phyloP scores from a whole-genome alignment of 495 filamentous ascomycete genomes.

The Chaetomium cochliodes region DNA sequence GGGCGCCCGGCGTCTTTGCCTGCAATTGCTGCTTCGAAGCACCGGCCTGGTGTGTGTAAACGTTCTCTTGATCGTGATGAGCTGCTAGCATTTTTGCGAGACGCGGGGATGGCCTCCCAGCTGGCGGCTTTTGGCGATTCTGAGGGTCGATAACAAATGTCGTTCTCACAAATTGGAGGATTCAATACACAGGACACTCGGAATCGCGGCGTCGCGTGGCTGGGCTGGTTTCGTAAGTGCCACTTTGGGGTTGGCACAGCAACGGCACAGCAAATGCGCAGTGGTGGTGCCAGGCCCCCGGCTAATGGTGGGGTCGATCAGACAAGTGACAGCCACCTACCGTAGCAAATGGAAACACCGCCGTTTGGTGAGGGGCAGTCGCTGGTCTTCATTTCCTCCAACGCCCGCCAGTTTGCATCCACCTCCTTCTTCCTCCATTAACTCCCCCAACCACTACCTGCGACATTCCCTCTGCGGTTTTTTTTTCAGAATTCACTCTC shows the following conservation, averaged over 20 bases:
- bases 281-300: conserved; percentile 15
- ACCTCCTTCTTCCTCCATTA: conserved; percentile 23
- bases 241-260: conserved; percentile 27
- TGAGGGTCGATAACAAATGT: not conserved
- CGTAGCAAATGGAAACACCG: conserved; percentile 35
- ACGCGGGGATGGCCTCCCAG: conserved; percentile 22
- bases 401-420: conserved; percentile 25
- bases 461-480: conserved; percentile 21
- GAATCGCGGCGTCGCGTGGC: conserved; percentile 12
- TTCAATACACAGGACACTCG: not conserved
- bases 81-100: conserved; percentile 66
- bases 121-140: conserved; percentile 13
- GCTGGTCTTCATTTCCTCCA: conserved; percentile 32
- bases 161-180: not conserved
- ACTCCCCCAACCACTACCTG: conserved; percentile 22
- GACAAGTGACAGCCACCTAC: conserved; percentile 33
- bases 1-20: conserved; percentile 76
- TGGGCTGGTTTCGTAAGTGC: conserved; percentile 4
- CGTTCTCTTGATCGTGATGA: conserved; percentile 82
- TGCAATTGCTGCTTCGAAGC: conserved; percentile 71
- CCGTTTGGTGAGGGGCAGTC: conserved; percentile 35
- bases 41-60: conserved; percentile 70
- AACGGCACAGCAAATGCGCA: conserved; percentile 16
- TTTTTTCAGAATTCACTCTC: conserved; percentile 18
- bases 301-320: conserved; percentile 25